These are phyloP conservation scores for Fusarium clavum DNA, from an alignment of 2,329 filamentous ascomycete species.

Conservation along the genomic window DNA sequence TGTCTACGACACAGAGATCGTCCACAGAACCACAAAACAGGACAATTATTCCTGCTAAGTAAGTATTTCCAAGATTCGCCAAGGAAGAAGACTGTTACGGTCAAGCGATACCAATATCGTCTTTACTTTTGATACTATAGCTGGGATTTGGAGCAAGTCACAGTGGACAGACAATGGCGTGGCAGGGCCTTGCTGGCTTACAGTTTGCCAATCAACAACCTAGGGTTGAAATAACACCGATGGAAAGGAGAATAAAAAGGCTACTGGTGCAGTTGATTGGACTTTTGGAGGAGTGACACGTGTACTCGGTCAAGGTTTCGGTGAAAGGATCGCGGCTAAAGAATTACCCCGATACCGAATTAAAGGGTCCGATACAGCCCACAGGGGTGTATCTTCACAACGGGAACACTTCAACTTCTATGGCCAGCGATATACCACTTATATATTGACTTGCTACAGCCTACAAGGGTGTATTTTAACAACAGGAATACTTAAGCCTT, in stretches of 20 bases:
- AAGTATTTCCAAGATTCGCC: neutral
- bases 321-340: neutral
- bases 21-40: neutral
- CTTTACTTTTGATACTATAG: neutral
- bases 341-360: neutral
- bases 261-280: neutral
- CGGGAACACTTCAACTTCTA: too few species aligned
- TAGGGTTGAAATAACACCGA: neutral
- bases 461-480: too few species aligned
- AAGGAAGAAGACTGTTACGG: neutral
- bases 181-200: neutral
- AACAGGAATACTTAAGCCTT: too few species aligned
- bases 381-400: too few species aligned
- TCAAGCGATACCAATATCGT: neutral
- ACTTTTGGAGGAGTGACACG: neutral
- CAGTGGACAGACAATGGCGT: neutral
- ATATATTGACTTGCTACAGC: too few species aligned
- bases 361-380: neutral
- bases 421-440: too few species aligned
- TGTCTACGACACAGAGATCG: neutral
- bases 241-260: neutral
- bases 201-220: neutral
- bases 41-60: neutral
- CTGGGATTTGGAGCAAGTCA: neutral
- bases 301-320: neutral